These are phyloP conservation scores for Phytophthora pisi DNA, from an alignment of 352 stramenopile species.

Conservation along the genomic window DNA sequence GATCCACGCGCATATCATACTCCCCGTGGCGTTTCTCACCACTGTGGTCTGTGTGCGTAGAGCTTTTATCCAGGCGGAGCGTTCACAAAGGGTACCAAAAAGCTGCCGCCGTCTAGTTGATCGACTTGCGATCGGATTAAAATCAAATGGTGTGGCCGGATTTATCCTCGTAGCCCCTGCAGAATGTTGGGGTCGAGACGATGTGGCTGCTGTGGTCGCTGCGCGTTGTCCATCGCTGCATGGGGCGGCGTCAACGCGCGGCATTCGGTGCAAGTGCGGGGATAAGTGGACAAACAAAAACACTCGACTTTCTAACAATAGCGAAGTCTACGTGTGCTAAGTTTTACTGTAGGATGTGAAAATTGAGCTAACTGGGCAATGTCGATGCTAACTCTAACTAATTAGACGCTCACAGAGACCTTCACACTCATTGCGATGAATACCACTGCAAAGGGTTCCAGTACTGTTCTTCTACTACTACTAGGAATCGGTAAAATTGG, in stretches of 20 bases:
- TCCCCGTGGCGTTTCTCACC: constrained; percentile 5
- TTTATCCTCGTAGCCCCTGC: not conserved
- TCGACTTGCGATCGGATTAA: not conserved
- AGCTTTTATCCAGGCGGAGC: not conserved
- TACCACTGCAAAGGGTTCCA: too few species aligned
- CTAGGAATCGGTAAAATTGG: too few species aligned
- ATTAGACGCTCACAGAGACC: too few species aligned
- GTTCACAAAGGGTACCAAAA: not conserved
- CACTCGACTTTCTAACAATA: not conserved
- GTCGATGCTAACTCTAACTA: too few species aligned
- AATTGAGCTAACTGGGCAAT: too few species aligned
- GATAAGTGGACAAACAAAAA: not conserved
- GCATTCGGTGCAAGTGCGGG: not conserved
- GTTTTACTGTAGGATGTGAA: too few species aligned
- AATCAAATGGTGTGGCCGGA: not conserved
- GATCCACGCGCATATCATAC: constrained; percentile 18
- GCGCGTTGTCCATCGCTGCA: not conserved
- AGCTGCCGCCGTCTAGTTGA: not conserved
- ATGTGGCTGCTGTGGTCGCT: not conserved
- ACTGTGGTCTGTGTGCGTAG: constrained; percentile 2
- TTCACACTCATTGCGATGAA: too few species aligned
- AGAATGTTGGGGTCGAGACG: not conserved
- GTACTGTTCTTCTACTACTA: too few species aligned
- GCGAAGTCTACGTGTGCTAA: not conserved
- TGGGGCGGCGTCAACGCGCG: not conserved